Evolutionary conservation across 345 rosid genomes (phyloP).

Genomic region (Xanthoceras sorbifolium): DNA sequence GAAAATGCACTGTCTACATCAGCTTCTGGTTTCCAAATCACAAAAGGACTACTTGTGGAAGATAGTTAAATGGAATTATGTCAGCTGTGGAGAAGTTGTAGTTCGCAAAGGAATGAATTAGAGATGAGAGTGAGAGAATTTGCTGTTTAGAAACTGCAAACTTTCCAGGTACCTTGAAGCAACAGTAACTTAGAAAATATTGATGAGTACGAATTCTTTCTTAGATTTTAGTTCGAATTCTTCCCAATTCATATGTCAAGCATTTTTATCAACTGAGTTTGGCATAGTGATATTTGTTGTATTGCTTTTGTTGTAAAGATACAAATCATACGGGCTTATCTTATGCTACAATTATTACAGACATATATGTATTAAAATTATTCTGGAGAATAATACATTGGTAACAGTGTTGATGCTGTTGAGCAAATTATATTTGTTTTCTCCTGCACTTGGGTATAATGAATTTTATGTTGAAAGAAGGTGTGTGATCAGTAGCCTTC

Average conservation of each 20-base stretch:
- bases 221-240: not conserved
- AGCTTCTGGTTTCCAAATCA: not conserved
- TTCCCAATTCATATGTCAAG: not conserved
- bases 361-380: not conserved
- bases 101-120: not conserved
- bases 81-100: not conserved
- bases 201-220: not conserved
- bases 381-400: not conserved
- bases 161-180: not conserved
- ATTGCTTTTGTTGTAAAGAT: not conserved
- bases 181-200: not conserved
- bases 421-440: not conserved
- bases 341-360: not conserved
- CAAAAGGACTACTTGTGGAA: not conserved
- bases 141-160: not conserved
- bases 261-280: not conserved
- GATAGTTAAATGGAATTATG: not conserved
- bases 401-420: too few relatives aligned
- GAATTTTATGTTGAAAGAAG: too few relatives aligned
- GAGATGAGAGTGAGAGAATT: not conserved
- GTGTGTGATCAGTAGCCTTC: too few relatives aligned
- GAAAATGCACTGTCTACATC: not conserved
- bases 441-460: not conserved
- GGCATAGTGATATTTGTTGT: not conserved
- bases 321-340: not conserved